A percentile compares a stretch with the other conserved stretches of the same genome.
Evolutionary conservation across 495 filamentous ascomycete genomes (phyloP).

Genomic region (Penicillium silybi): DNA sequence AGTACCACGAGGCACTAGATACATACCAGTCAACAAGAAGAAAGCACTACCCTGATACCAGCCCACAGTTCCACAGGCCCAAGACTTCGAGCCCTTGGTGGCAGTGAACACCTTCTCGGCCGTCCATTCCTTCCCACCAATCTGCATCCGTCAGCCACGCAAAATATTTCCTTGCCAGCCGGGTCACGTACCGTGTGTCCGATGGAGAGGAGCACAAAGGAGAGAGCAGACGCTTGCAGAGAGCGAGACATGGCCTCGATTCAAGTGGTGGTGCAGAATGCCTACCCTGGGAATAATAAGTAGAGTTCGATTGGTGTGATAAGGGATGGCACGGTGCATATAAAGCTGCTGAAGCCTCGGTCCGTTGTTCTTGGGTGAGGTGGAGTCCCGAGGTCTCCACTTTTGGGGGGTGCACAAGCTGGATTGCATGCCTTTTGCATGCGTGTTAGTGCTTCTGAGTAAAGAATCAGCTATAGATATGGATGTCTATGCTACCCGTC

Average conservation of each 20-base stretch:
- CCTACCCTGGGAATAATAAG: not conserved
- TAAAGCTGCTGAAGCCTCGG: conserved; percentile 1
- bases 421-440: not conserved
- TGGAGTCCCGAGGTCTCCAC: not conserved
- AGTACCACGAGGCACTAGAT: not conserved
- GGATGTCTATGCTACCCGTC: no score
- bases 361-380: not conserved
- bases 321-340: not conserved
- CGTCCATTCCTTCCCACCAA: conserved; percentile 24
- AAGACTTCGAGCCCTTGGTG: conserved; percentile 19
- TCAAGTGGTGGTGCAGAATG: not conserved
- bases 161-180: not conserved
- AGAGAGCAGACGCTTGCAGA: conserved; percentile 21
- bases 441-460: no score
- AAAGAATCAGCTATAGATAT: no score
- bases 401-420: not conserved
- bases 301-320: not conserved
- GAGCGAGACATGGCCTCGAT: conserved; percentile 9
- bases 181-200: conserved; percentile 23
- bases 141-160: not conserved
- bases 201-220: conserved; percentile 20
- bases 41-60: conserved; percentile 37
- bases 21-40: conserved; percentile 23
- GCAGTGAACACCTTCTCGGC: conserved; percentile 23
- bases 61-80: conserved; percentile 27